Conservation (phyloP, 2,329 filamentous ascomycete species). For the Colletotrichum noveboracense region DNA sequence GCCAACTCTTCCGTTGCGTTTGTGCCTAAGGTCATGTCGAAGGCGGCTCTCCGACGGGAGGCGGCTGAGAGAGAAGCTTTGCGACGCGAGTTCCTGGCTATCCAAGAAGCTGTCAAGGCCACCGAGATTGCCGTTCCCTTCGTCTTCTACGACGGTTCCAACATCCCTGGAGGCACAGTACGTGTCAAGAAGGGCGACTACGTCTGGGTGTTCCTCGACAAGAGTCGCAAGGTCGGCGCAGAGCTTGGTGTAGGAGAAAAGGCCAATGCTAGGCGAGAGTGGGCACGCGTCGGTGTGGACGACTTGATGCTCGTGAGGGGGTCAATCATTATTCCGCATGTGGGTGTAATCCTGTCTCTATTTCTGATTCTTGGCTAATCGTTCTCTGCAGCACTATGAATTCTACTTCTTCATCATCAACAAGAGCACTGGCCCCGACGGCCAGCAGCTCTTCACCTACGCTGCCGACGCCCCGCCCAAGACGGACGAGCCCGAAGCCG, state of each 20-base stretch:
- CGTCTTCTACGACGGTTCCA: slow-evolving; percentile 95
- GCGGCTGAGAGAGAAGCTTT: slow-evolving; percentile 79
- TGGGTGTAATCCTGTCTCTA: slow-evolving; percentile 52
- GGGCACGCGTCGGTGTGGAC: slow-evolving; percentile 93
- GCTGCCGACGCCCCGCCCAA: slow-evolving; percentile 49
- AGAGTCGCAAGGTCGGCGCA: slow-evolving; percentile 88
- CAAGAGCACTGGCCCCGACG: slow-evolving; percentile 75
- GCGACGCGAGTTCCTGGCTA: slow-evolving; percentile 79
- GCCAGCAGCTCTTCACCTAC: slow-evolving; percentile 79
- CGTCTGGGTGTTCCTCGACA: slow-evolving; percentile 91
- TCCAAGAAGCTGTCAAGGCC: slow-evolving; percentile 86
- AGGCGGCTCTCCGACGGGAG: slow-evolving; percentile 81
- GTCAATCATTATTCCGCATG: slow-evolving; percentile 91
- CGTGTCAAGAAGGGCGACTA: slow-evolving; percentile 92
- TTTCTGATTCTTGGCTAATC: slow-evolving; percentile 24
- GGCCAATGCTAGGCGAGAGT: slow-evolving; percentile 75
- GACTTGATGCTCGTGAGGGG: slow-evolving; percentile 93
- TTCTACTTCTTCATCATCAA: slow-evolving; percentile 98
- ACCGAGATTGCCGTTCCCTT: slow-evolving; percentile 93
- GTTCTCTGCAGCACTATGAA: slow-evolving; percentile 79
- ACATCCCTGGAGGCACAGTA: slow-evolving; percentile 83
- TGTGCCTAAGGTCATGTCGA: slow-evolving; percentile 70
- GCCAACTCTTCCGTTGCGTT: slow-evolving; percentile 66
- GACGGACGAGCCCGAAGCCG: slow-evolving; percentile 12
- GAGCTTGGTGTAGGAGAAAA: slow-evolving; percentile 77